Conservation (phyloP, 2,329 filamentous ascomycete genomes). For the Penicillium brevicompactum region DNA sequence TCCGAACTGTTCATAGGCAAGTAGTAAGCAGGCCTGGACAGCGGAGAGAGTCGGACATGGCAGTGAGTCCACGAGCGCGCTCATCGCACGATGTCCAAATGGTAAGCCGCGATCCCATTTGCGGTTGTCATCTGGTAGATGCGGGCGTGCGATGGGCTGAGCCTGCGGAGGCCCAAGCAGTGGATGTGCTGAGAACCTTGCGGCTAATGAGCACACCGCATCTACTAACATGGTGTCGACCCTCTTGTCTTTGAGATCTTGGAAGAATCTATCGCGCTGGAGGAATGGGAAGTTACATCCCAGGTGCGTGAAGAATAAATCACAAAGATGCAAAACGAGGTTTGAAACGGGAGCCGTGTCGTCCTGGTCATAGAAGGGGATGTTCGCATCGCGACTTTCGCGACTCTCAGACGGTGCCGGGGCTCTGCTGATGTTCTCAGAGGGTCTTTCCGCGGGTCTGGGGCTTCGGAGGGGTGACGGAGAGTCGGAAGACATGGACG, state of each 20-base stretch:
- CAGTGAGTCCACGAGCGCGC: constrained; percentile 80
- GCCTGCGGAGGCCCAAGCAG: constrained; percentile 55
- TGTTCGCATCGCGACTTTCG: constrained; percentile 39
- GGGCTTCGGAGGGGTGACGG: constrained; percentile 40
- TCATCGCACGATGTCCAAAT: constrained; percentile 80
- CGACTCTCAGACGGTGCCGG: constrained; percentile 26
- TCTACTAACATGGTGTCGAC: constrained; percentile 85
- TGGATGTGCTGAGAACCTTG: constrained; percentile 71
- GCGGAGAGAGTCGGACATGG: constrained; percentile 80
- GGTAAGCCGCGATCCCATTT: constrained; percentile 72
- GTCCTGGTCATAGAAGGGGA: constrained; percentile 76
- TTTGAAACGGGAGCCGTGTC: constrained; percentile 71
- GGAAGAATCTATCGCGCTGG: constrained; percentile 69
- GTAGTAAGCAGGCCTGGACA: constrained; percentile 78
- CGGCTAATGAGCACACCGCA: constrained; percentile 78
- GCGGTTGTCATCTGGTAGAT: constrained; percentile 33
- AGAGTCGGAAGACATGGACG: constrained; percentile 43
- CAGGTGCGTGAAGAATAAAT: constrained; percentile 78
- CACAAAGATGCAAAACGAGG: constrained; percentile 73
- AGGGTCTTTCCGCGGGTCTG: constrained; percentile 28
- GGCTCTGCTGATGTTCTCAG: constrained; percentile 21
- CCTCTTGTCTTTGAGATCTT: constrained; percentile 76
- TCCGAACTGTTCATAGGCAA: constrained; percentile 88
- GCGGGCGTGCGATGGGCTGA: constrained; percentile 49
- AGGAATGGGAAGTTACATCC: constrained; percentile 87